Base-by-base conservation (phyloP, 768 basidiomycete species). In the Xerocomellus chrysenteron region DNA sequence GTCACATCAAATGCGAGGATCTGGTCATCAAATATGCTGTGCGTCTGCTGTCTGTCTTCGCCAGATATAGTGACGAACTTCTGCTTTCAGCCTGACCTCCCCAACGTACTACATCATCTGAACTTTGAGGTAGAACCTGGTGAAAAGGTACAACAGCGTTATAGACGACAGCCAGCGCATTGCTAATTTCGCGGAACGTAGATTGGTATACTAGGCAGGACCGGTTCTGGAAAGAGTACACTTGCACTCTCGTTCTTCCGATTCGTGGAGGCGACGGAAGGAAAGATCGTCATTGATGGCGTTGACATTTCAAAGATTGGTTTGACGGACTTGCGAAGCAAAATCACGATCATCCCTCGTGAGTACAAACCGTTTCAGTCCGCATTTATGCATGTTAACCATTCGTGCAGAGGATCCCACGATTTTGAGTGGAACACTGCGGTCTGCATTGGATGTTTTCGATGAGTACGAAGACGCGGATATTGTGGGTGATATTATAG, bases 181-280 rank as follows among this genome's bases (percentile, higher is more conserved):
- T 50, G 11, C 55, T 57, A 41, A 56, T 46, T 39, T 39, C 17
- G 14, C 55, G 50, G 39, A 33, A 61, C 21, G 13, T 46, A 87
- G 86, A 68, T 90, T 51, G 88, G 88, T 21, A 85, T 89, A 54
- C 74, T 89, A 1, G 88, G 87, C 44, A 76, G 87, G 56, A 89
- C 87, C 1, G 73, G 85, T 17, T 85, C 84, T 9, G 90, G 90
- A 35, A 92, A 92, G 74, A 88, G 87, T 62, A 92, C 90, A 2
- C 77, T 90, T 13, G 91, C 91, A 0, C 76, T 94, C 13, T 88
- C 88, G 9, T 90, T 94, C 75, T 93, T 95, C 83, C 82, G 90
- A 24, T 91, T 93, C 66, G 91, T 95, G n/a, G 92, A 95, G 66
- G 85, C 92, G 1, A 84, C 83, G 0, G 78, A 86, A 62, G 92